A percentile compares a stretch with the other conserved stretches of the same genome.
Evolutionary conservation across 352 stramenopile species (phyloP).

Genomic region (Pythium chondricola): DNA sequence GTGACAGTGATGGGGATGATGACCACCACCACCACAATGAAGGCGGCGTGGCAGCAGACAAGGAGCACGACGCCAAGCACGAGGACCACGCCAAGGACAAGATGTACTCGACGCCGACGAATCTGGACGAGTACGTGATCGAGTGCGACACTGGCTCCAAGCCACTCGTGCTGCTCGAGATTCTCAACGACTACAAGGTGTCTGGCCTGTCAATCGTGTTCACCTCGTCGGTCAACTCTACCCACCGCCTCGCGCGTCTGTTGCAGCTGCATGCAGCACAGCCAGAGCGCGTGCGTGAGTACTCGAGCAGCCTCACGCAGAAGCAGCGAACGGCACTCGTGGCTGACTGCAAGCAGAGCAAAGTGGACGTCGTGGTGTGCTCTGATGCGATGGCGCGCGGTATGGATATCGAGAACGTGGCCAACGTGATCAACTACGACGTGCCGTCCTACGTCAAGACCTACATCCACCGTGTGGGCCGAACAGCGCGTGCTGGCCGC

Average conservation of each 20-base stretch:
- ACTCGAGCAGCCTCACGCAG: constrained; percentile 75
- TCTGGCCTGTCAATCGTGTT: constrained; percentile 91
- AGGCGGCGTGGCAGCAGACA: not conserved
- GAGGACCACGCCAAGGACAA: constrained; percentile 39
- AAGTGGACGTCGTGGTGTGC: constrained; percentile 81
- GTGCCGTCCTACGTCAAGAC: constrained; percentile 89
- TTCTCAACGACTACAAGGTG: constrained; percentile 79
- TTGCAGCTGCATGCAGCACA: constrained; percentile 84
- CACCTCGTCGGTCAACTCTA: constrained; percentile 94
- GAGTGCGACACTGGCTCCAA: constrained; percentile 94
- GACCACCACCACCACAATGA: constrained; percentile 17
- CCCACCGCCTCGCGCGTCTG: constrained; percentile 92
- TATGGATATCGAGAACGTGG: constrained; percentile 91
- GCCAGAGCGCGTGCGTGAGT: constrained; percentile 62
- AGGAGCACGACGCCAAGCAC: constrained; percentile 19
- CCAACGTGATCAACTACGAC: constrained; percentile 94
- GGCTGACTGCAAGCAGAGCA: constrained; percentile 61
- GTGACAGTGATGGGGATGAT: constrained; percentile 21
- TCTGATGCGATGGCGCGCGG: constrained; percentile 91
- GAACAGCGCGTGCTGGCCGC: constrained; percentile 76
- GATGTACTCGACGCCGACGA: constrained; percentile 73
- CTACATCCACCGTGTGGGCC: constrained; percentile 86
- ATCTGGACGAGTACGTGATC: constrained; percentile 86
- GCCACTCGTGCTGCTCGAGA: constrained; percentile 90
- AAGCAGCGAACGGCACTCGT: constrained; percentile 74